phyloP scores from a whole-genome alignment of 73 alveolate species.

The Effrenium voratum region DNA sequence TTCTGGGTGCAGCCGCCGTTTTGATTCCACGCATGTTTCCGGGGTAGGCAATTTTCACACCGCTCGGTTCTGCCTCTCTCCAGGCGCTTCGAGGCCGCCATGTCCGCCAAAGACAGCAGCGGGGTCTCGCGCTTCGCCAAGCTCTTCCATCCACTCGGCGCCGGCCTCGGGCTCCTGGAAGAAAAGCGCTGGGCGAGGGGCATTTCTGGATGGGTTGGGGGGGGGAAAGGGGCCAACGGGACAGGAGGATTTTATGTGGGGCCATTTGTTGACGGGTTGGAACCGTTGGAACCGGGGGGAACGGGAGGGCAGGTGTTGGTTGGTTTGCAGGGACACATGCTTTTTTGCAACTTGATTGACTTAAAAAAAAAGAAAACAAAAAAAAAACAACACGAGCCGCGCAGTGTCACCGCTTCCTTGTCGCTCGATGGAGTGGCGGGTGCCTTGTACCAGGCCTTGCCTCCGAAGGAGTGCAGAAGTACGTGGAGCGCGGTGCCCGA shows the following conservation, averaged over 20 bases:
- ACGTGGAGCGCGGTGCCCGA: slow-evolving; percentile 43
- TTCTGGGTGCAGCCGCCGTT: too few species aligned
- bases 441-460: slow-evolving; percentile 31
- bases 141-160: slow-evolving; percentile 87
- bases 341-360: too few species aligned
- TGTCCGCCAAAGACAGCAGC: slow-evolving; percentile 84
- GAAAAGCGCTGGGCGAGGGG: not conserved
- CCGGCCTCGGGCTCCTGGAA: not conserved
- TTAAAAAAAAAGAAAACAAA: not conserved
- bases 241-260: too few species aligned
- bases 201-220: not conserved
- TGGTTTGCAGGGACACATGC: too few species aligned
- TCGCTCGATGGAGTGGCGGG: not conserved
- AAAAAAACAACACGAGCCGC: too few species aligned
- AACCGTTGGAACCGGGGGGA: too few species aligned
- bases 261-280: too few species aligned
- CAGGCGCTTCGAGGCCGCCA: slow-evolving; percentile 88
- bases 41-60: too few species aligned
- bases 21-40: too few species aligned
- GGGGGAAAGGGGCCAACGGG: too few species aligned
- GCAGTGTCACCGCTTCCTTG: not conserved
- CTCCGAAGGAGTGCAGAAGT: slow-evolving; percentile 69
- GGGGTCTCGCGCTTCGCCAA: slow-evolving; percentile 91
- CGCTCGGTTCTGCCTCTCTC: too few species aligned
- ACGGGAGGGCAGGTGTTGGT: too few species aligned